A percentile compares a stretch with the other conserved stretches of the same genome.
Evolutionary conservation across 2,329 filamentous ascomycete genomes (phyloP).

Genomic region (Fusarium multiceps): DNA sequence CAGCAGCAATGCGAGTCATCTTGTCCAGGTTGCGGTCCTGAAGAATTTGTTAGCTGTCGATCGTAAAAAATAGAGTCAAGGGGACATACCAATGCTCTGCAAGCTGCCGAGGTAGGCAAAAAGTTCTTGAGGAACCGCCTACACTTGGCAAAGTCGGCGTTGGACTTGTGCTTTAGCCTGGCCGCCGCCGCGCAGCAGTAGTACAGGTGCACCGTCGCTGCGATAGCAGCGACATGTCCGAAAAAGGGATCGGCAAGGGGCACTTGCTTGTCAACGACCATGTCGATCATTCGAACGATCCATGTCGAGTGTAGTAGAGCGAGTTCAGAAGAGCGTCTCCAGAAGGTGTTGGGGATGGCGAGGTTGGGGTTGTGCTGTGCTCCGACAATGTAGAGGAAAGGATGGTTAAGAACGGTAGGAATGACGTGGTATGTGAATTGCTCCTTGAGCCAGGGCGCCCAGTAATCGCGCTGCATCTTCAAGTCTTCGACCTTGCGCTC

Average conservation of each 20-base stretch:
- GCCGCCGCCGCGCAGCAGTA: constrained; percentile 63
- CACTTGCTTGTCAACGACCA: constrained; percentile 63
- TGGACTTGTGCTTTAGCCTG: constrained; percentile 62
- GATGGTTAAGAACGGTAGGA: constrained; percentile 63
- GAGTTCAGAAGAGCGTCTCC: constrained; percentile 62
- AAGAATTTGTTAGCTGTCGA: constrained; percentile 13
- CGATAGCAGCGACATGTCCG: constrained; percentile 62
- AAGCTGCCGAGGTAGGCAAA: constrained; percentile 59
- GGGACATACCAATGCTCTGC: constrained; percentile 56
- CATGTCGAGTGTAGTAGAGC: constrained; percentile 64
- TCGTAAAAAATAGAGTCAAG: too few species aligned
- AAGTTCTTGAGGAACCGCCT: constrained; percentile 61
- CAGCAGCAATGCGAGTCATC: constrained; percentile 62
- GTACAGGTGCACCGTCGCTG: constrained; percentile 64
- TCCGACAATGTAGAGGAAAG: constrained; percentile 64
- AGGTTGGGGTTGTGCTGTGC: constrained; percentile 64
- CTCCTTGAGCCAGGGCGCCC: constrained; percentile 63
- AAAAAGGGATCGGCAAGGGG: constrained; percentile 63
- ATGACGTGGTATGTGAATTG: constrained; percentile 66
- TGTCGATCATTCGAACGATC: constrained; percentile 65
- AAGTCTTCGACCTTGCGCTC: constrained; percentile 60
- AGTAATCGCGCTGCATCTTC: constrained; percentile 59
- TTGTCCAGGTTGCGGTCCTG: constrained; percentile 61
- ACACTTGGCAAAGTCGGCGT: constrained; percentile 63
- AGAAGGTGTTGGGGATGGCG: constrained; percentile 65